phyloP scores from a whole-genome alignment of 169 alveolate genomes.

The Plasmodium billcollinsi region DNA sequence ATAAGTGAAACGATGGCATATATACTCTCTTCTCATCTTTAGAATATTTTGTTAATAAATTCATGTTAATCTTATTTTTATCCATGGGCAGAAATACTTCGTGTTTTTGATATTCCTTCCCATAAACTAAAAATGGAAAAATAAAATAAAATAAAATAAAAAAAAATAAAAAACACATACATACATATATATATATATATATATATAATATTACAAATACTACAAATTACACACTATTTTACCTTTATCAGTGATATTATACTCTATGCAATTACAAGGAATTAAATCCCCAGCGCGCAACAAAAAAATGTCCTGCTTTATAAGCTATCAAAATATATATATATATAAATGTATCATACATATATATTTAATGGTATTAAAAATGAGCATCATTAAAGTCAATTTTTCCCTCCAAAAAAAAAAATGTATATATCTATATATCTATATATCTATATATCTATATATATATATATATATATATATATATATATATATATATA shows the following conservation, averaged over 20 bases:
- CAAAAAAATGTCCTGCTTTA: constrained; percentile 57
- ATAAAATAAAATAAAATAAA: neutral
- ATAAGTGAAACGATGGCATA: constrained; percentile 57
- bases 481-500: neutral
- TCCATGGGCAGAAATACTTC: constrained; percentile 68
- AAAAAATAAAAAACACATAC: neutral
- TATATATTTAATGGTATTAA: neutral
- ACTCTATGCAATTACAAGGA: constrained; percentile 59
- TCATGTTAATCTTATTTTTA: constrained; percentile 31
- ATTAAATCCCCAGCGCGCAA: constrained; percentile 60
- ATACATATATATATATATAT: neutral
- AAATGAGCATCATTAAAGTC: too few species aligned
- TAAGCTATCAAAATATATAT: constrained; percentile 20
- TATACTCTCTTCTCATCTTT: constrained; percentile 68
- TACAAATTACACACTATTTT: too few species aligned
- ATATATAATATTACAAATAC: neutral
- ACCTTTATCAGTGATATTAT: constrained; percentile 35
- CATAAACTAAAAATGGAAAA: constrained; percentile 23
- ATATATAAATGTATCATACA: neutral
- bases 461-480: neutral
- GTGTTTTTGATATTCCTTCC: constrained; percentile 30
- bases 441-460: too few species aligned
- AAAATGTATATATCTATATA: neutral
- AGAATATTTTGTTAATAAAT: constrained; percentile 41
- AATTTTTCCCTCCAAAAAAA: neutral